phyloP scores from a whole-genome alignment of 2,329 filamentous ascomycete species.

The Colletotrichum sp. region DNA sequence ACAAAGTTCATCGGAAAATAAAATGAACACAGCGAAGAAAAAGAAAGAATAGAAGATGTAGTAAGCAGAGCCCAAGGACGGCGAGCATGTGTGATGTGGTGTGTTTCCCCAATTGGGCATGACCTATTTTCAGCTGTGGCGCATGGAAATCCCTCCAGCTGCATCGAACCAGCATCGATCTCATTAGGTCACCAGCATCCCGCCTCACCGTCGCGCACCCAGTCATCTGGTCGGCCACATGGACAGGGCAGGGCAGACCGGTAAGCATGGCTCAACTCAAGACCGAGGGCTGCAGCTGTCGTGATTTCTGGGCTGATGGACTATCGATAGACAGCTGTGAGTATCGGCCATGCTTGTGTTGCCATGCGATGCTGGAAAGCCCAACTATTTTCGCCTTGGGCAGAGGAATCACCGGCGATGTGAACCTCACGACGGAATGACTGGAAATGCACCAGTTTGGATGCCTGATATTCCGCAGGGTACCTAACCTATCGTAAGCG shows the following conservation, averaged over 20 bases:
- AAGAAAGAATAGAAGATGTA: neutral
- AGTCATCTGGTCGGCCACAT: neutral
- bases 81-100: neutral
- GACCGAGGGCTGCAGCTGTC: neutral
- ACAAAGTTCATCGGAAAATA: neutral
- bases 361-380: neutral
- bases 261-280: neutral
- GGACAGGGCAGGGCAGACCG: neutral
- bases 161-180: neutral
- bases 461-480: neutral
- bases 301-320: neutral
- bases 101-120: neutral
- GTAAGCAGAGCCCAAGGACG: neutral
- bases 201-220: neutral
- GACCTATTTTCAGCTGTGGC: conserved; percentile 11
- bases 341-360: neutral
- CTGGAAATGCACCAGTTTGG: neutral
- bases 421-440: rapidly evolving
- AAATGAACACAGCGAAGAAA: neutral
- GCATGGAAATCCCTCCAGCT: neutral
- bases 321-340: neutral
- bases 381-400: rapidly evolving
- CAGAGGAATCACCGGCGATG: neutral
- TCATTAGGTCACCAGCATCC: neutral
- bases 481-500: neutral